Conservation (phyloP, 345 rosid species). For the Brassica nigra region DNA sequence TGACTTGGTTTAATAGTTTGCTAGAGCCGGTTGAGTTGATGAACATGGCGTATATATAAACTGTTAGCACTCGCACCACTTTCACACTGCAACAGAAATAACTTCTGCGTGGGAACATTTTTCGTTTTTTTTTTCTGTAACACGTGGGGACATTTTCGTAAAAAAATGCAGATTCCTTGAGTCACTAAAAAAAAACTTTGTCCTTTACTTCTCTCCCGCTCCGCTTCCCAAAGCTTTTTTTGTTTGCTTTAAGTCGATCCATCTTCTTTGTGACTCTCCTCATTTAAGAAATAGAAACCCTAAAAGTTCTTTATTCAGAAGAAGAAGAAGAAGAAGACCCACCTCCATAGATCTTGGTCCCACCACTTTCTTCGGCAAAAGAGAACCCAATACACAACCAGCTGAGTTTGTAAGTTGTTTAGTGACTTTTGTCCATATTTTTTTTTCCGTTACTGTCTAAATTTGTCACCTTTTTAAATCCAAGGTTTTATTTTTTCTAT, state of each 20-base stretch:
- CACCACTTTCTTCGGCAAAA: not conserved
- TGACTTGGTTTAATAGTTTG: not conserved
- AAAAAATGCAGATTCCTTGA: not conserved
- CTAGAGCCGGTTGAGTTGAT: not conserved
- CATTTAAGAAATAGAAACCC: constrained; percentile 2
- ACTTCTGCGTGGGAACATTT: not conserved
- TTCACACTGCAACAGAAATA: not conserved
- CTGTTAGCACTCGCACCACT: not conserved
- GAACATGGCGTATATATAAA: not conserved
- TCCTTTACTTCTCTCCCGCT: not conserved
- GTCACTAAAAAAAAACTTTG: not conserved
- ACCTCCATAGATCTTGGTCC: constrained; percentile 11
- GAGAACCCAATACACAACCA: not conserved
- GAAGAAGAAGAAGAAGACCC: constrained; percentile 12
- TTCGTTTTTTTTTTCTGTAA: no score
- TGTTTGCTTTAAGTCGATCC: not conserved
- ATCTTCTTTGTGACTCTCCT: not conserved
- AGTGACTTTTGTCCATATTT: not conserved
- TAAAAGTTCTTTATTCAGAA: not conserved
- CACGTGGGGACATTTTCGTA: not conserved
- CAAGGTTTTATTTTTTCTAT: not conserved
- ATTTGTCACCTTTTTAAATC: not conserved
- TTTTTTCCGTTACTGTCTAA: not conserved
- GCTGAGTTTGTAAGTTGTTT: constrained; percentile 5
- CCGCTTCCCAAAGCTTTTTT: constrained; percentile 12